Base-by-base conservation (phyloP, 2,329 filamentous ascomycete genomes). In the Paramyrothecium sp. region DNA sequence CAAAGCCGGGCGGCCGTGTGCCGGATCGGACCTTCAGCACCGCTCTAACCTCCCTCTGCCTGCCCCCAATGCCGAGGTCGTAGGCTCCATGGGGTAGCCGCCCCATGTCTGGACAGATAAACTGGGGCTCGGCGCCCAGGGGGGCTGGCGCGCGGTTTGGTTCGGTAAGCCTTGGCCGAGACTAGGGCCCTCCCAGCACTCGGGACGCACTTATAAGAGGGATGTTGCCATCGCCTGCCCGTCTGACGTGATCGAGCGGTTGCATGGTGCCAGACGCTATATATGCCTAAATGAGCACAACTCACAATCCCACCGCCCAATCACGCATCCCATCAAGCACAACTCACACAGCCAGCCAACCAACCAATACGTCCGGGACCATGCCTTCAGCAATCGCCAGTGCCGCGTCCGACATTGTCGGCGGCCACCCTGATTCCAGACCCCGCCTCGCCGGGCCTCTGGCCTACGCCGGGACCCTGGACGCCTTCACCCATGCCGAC, bases 401-500 rank as follows among this genome's bases (percentile, higher is more conserved):
- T 38, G 53, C 48, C 49, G 58, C 56, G 16, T 48, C 54, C 56
- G 68, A 63, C 50, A 60, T 73, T 44, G 56, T 72, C 33, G 71
- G 71, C 22, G 65, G 70, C 30, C 61, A 73, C 54, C 58, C 65
- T n/a, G 58, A 65, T 19, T 67, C 65, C 51, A 63, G 68, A 7
- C 63, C 71, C 23, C 65, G 69, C 21, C 56, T 72, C 34, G 58
- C 63, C 26, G 56, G 72, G 54, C 73, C 75, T 20, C 67, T 80
- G 54, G 67, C 69, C 58, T 76, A 75, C 62, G 71, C 72, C 34
- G 76, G 77, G 49, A 71, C 69, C 20, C 71, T 80, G 3, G 75
- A 80, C 26, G 63, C 61, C 11, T 75, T 73, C 61, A 65, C 70
- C 41, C 68, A 73, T 50, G 57, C 63, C n/a, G 71, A 74, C 54